Evolutionary conservation across 257 asterid genomes (phyloP), one percentile per base, ranked within the genome.

Genomic region (Leonotis leonurus): DNA sequence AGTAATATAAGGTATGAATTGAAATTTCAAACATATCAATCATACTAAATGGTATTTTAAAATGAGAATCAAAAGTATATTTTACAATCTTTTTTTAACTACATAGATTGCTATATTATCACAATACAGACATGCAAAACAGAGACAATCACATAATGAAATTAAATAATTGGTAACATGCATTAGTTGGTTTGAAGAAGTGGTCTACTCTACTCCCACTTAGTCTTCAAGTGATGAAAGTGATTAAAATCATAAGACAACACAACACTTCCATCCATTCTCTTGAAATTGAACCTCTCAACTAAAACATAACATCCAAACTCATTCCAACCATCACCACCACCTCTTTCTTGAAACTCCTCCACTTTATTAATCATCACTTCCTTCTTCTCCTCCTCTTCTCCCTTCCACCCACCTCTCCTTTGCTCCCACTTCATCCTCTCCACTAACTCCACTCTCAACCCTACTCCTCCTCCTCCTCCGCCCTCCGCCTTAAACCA

Each of bases 351-450:
- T n/a, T n/a, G n/a, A 16, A 65, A 67, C 16, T 77, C 70, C 24
- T 80, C 81, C 11, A 64, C 71, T 64, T 33, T 80, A 18, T 48
- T 55, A 0, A 85, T 61, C 70, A 60, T 81, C 3, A 53, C 73
- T 61, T 62, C 30, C 29, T 43, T 75, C 46, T 51, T 65, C 13
- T 56, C 76, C 33, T 25, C 66, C 2, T 60, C 74, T 44, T 73
- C 70, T 20, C 65, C 71, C 30, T 30, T 2, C 70, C 68, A 67
- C 13, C 95, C 88, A 2, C 50, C 69, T 40, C 78, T 78, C 33
- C 51, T 56, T 59, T 82, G 65, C 68, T 86, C 89, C 92, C 92
- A 81, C 48, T 72, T 78, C 84, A 85, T 75, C 63, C 88, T 75
- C 12, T 79, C 64, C 30, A 80, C 76, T 5, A 85, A 12, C 50